Conservation (phyloP, 2,329 filamentous ascomycete species). For the Hypoxylon sp. region DNA sequence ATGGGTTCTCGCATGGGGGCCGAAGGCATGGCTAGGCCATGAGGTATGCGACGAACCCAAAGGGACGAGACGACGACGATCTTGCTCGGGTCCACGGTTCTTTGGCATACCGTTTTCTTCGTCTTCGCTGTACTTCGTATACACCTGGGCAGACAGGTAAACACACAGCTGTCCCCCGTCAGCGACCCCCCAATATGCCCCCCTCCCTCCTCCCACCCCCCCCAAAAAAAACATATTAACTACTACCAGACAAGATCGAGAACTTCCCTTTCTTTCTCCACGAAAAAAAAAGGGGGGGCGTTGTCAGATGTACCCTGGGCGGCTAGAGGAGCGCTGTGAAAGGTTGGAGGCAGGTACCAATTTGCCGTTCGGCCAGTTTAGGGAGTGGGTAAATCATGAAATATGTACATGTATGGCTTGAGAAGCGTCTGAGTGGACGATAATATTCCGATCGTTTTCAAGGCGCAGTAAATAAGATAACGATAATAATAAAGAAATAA, state of each 20-base stretch:
- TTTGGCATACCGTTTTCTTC: too few species aligned
- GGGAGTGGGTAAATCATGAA: constrained; percentile 44
- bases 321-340: constrained; percentile 54
- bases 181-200: constrained; percentile 33
- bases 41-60: constrained; percentile 36
- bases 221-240: too few species aligned
- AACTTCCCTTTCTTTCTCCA: constrained; percentile 41
- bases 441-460: constrained; percentile 45
- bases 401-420: too few species aligned
- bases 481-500: too few species aligned
- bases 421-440: constrained; percentile 40
- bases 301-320: constrained; percentile 41
- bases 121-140: too few species aligned
- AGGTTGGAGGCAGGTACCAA: constrained; percentile 48
- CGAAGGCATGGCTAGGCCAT: constrained; percentile 26
- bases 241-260: constrained; percentile 38
- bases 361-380: constrained; percentile 42
- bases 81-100: too few species aligned
- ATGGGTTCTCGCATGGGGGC: constrained; percentile 30
- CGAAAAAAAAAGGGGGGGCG: too few species aligned
- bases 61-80: too few species aligned
- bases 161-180: constrained; percentile 28
- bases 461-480: too few species aligned
- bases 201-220: too few species aligned
- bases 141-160: too few species aligned